phyloP scores from a whole-genome alignment of 805 yeast genomes.

The Cyberlindnera maclurae region DNA sequence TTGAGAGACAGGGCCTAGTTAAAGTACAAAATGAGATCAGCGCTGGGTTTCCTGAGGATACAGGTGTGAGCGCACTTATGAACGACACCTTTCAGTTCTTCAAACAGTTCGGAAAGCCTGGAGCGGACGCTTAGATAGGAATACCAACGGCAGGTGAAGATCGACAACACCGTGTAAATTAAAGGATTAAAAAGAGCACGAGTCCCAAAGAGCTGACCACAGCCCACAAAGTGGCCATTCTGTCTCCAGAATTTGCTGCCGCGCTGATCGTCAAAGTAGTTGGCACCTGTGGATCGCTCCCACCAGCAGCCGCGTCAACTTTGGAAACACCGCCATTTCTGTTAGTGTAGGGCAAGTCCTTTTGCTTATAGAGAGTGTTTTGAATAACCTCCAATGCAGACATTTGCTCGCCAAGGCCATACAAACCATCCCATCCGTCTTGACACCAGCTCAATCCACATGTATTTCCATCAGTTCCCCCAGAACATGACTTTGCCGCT shows the following conservation, averaged over 20 bases:
- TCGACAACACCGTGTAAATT: too few species aligned
- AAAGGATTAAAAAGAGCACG: too few species aligned
- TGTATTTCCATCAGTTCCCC: slow-evolving; percentile 82
- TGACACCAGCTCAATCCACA: slow-evolving; percentile 81
- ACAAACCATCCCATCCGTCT: slow-evolving; percentile 61
- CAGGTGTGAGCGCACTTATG: slow-evolving; percentile 53
- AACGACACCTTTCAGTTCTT: slow-evolving; percentile 43
- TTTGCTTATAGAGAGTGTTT: slow-evolving; percentile 28
- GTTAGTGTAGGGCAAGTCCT: slow-evolving; percentile 56
- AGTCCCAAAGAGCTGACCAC: too few species aligned
- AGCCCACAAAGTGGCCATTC: slow-evolving; percentile 43
- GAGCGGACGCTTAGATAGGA: slow-evolving; percentile 1
- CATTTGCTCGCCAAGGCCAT: slow-evolving; percentile 90
- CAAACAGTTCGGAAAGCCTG: slow-evolving; percentile 13
- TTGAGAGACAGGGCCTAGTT: slow-evolving; percentile 70
- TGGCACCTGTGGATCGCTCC: slow-evolving; percentile 10
- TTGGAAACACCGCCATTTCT: slow-evolving; percentile 61
- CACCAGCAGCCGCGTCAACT: slow-evolving; percentile 67
- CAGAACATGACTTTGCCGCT: slow-evolving; percentile 78
- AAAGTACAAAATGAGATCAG: slow-evolving; percentile 68
- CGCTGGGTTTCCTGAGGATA: slow-evolving; percentile 51
- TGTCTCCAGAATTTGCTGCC: slow-evolving; percentile 62
- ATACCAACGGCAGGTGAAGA: too few species aligned
- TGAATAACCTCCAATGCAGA: slow-evolving; percentile 65
- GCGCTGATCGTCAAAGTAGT: slow-evolving; percentile 28